These are phyloP conservation scores for Pseudocercospora cruenta DNA, from an alignment of 2,329 filamentous ascomycete genomes.

Conservation along the genomic window DNA sequence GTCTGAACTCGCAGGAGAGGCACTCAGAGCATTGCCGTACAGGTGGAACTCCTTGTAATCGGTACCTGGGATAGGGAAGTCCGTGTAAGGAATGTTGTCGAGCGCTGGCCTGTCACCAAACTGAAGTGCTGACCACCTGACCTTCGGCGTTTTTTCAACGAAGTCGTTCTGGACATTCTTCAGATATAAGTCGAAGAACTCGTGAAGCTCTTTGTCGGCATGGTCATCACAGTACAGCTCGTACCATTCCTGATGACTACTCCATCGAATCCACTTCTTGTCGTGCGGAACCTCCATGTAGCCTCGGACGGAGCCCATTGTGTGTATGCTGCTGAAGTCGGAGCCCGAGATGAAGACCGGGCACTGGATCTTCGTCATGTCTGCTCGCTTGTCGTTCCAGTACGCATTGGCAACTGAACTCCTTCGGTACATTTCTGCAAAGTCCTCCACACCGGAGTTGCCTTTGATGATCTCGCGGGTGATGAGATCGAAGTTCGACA, in stretches of 20 bases:
- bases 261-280: constrained; percentile 52
- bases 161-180: constrained; percentile 50
- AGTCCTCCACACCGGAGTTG: constrained; percentile 26
- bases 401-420: constrained; percentile 29
- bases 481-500: constrained; percentile 44
- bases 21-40: constrained; percentile 15
- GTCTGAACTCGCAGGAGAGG: background rate
- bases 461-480: constrained; percentile 31
- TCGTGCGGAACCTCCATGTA: constrained; percentile 44
- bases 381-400: constrained; percentile 33
- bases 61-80: constrained; percentile 28
- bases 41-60: constrained; percentile 23
- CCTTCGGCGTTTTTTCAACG: constrained; percentile 52
- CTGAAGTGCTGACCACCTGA: constrained; percentile 46
- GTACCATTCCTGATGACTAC: constrained; percentile 51
- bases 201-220: constrained; percentile 43
- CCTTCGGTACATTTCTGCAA: constrained; percentile 28
- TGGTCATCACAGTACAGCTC: constrained; percentile 46
- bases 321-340: constrained; percentile 29
- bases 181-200: constrained; percentile 54
- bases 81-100: constrained; percentile 38
- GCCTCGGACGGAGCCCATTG: constrained; percentile 36
- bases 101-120: constrained; percentile 42
- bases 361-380: constrained; percentile 33
- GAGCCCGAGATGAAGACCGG: constrained; percentile 33